Evolutionary conservation across 306 rosid genomes (phyloP), one percentile per base, ranked within the genome.

Genomic region (Rosa multiflora): DNA sequence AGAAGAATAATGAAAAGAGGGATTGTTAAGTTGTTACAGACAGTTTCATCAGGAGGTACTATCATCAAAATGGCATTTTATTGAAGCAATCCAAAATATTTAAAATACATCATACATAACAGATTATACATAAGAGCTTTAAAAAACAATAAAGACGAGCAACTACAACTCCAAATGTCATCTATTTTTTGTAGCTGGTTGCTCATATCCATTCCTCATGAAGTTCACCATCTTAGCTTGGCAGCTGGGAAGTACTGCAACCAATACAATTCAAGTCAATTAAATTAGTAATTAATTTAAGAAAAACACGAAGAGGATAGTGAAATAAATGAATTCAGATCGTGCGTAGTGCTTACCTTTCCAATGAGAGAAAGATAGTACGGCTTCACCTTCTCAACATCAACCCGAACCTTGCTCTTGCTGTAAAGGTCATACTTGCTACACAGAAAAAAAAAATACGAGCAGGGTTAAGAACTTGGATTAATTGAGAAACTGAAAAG

Each of bases 371-470:
- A 88, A 72, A 88, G 74, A 82, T 93, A 93, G 83, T 93, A 91
- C 6, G 97, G 95, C 81, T 90, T 93, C 74, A 93, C 97, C 73
- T 84, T 84, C 74, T 88, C 97, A 14, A 88, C 82, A 66, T 91
- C 88, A 77, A 91, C 32, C 75, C 88, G 70, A 39, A 83, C 89
- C 44, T 91, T 91, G 86, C 97, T 91, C 88, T 93, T 93, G 84
- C 95, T 93, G 49, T 93, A 93, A 29, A 93, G 93, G 58, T 93
- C 98, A 82, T 91, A 90, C 76, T 93, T 90, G 85, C 98, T 93
- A 79, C 87, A 85, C 2, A 1, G 42, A 14, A 35, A 2, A 2
- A 32, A 6, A 75, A 2, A 66, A 80, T 55, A 74, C 51, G 35
- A 62, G 53, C 78, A 3, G 56, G 4, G 78, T 63, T 59, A 56